Conservation (phyloP, 345 rosid species). For the Cardiospermum halicacabum region DNA sequence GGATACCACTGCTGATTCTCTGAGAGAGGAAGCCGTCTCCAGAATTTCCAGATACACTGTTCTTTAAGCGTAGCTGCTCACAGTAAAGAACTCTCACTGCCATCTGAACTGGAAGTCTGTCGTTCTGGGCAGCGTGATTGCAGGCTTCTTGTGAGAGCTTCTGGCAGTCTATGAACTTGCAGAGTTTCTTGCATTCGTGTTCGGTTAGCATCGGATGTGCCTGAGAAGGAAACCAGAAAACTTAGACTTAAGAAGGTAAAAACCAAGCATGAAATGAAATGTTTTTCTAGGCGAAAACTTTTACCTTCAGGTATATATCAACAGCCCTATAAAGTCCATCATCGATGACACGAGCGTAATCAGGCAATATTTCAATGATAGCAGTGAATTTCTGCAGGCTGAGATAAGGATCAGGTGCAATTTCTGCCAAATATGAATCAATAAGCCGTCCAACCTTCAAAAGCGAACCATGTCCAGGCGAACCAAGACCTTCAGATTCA, state of each 20-base stretch:
- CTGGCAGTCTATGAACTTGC: constrained; percentile 65
- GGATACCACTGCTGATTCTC: constrained; percentile 68
- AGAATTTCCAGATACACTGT: constrained; percentile 48
- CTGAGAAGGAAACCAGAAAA: constrained; percentile 23
- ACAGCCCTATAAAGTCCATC: constrained; percentile 81
- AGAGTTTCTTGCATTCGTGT: constrained; percentile 55
- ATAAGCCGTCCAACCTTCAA: constrained; percentile 73
- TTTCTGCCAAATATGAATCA: constrained; percentile 83
- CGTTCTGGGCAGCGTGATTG: constrained; percentile 60
- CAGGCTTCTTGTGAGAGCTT: constrained; percentile 57
- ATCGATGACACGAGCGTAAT: constrained; percentile 69
- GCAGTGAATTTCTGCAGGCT: constrained; percentile 64
- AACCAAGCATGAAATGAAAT: not conserved
- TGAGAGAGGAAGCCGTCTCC: constrained; percentile 66
- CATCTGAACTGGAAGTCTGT: constrained; percentile 59
- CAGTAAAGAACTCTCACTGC: constrained; percentile 54
- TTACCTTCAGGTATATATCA: constrained; percentile 81
- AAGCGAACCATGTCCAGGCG: constrained; percentile 57
- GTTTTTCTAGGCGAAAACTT: not conserved
- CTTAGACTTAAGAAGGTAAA: not conserved
- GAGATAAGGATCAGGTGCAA: constrained; percentile 76
- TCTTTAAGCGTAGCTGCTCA: constrained; percentile 69
- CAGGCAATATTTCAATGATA: constrained; percentile 66
- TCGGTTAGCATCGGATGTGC: constrained; percentile 63
- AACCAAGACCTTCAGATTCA: constrained; percentile 49